Base-by-base conservation (phyloP, 2,329 filamentous ascomycete species). In the Penicillium sp. region DNA sequence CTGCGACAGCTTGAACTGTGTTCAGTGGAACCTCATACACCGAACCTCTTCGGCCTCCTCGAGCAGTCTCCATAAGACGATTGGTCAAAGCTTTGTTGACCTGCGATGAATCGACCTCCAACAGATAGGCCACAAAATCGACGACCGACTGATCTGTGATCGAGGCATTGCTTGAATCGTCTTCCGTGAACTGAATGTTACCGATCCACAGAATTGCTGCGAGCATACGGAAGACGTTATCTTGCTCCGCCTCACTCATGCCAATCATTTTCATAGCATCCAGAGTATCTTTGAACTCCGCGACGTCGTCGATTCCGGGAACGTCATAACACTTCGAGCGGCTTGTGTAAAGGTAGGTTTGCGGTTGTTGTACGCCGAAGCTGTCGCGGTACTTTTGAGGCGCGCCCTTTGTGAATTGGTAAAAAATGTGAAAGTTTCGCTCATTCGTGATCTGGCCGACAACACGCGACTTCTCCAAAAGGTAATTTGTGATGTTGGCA, bases 401-500 rank as follows among this genome's bases (percentile, higher is more conserved):
- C 10, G 94, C 94, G 4, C 91, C 93, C 80, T 98, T 99, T 51
- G 95, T 92, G 78, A 98, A 97, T 78, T 99, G 95, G 80, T 99
- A 99, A 78, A 99, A 99, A 72, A 99, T 98, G 80, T 99, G 95
- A 78, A 99, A 99, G 80, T 97, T 98, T 69, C 95, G 88, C 84
- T 99, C 95, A 76, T 97, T 96, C 60, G 82, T 84, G 69, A 98
- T 98, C 81, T 98, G 95, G 16, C 94, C 93, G 10, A 97, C 93
- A 19, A 99, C 95, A 80, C 95, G 86, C 52, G 92, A 89, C 83
- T 98, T 98, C 77, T 99, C 95, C 56, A 99, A 84, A 26, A 99
- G 84, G 74, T 99, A 99, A 78, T 99, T 99, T 74, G 94, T 97
- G 78, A 99, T 97, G 77, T 97, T 95, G 62, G 95, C 95, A 71